phyloP scores from a whole-genome alignment of 139 green algal species.

The Picochlorum sp. region DNA sequence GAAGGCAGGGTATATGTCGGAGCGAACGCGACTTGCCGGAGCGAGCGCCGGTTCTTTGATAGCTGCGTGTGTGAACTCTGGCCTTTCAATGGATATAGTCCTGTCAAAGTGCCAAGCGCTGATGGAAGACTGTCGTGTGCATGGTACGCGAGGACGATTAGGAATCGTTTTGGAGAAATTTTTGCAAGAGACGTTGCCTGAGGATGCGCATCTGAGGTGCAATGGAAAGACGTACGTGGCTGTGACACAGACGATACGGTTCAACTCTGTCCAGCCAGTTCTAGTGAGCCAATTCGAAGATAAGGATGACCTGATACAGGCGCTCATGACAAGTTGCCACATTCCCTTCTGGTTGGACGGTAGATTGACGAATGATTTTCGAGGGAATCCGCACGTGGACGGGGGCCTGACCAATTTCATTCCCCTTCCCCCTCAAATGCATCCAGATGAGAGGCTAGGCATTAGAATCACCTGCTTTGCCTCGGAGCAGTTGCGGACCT shows the following conservation, averaged over 20 bases:
- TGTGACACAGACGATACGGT: constrained; percentile 24
- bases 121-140: constrained; percentile 26
- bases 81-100: constrained; percentile 30
- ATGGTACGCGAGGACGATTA: constrained; percentile 43
- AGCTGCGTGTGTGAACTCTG: constrained; percentile 46
- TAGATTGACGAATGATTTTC: constrained; percentile 29
- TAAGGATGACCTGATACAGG: constrained; percentile 60
- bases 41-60: constrained; percentile 64
- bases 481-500: constrained; percentile 16
- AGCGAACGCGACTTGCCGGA: constrained; percentile 41
- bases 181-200: constrained; percentile 30
- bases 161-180: constrained; percentile 23
- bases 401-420: constrained; percentile 81
- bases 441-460: constrained; percentile 13
- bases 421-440: constrained; percentile 30
- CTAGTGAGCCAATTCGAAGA: constrained; percentile 48
- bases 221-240: constrained; percentile 28
- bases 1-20: constrained; percentile 35
- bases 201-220: constrained; percentile 36
- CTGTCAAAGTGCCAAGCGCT: constrained; percentile 29
- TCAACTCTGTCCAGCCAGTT: constrained; percentile 12
- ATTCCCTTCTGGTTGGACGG: constrained; percentile 36
- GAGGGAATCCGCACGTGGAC: constrained; percentile 41
- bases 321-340: constrained; percentile 70
- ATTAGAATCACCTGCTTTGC: constrained; percentile 57